These are phyloP conservation scores for Plectosphaerella sp. DNA, from an alignment of 2,329 filamentous ascomycete species.

Conservation along the genomic window DNA sequence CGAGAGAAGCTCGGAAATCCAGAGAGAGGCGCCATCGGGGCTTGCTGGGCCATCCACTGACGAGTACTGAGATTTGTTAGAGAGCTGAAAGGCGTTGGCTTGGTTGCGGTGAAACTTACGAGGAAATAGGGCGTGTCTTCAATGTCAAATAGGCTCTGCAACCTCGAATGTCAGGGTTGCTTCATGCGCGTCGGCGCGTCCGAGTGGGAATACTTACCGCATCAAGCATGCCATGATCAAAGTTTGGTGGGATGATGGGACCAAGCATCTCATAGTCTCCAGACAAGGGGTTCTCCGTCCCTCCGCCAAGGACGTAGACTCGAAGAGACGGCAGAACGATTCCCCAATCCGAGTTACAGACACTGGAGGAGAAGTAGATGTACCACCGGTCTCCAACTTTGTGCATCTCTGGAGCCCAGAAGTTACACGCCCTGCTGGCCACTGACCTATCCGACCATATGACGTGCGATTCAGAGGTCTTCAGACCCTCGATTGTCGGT, in stretches of 20 bases:
- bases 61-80: conserved; percentile 9
- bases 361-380: conserved; percentile 14
- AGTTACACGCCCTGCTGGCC: conserved; percentile 8
- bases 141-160: too few species aligned
- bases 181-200: too few species aligned
- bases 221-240: conserved; percentile 12
- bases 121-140: too few species aligned
- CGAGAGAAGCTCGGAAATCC: conserved; percentile 10
- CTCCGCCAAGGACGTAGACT: conserved; percentile 9
- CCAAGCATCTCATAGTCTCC: conserved; percentile 7
- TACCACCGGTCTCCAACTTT: conserved; percentile 13
- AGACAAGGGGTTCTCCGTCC: conserved; percentile 7
- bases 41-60: conserved; percentile 9
- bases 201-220: background rate
- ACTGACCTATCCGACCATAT: conserved; percentile 10
- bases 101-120: too few species aligned
- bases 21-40: conserved; percentile 13
- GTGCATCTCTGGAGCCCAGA: conserved; percentile 15
- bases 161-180: too few species aligned
- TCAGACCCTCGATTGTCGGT: conserved; percentile 13
- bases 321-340: conserved; percentile 11
- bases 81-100: background rate
- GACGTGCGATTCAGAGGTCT: conserved; percentile 5
- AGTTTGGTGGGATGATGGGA: conserved; percentile 10
- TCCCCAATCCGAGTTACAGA: conserved; percentile 9